Evolutionary conservation across 176 grass and related monocot species (phyloP).

Genomic region (Carex cristatella): DNA sequence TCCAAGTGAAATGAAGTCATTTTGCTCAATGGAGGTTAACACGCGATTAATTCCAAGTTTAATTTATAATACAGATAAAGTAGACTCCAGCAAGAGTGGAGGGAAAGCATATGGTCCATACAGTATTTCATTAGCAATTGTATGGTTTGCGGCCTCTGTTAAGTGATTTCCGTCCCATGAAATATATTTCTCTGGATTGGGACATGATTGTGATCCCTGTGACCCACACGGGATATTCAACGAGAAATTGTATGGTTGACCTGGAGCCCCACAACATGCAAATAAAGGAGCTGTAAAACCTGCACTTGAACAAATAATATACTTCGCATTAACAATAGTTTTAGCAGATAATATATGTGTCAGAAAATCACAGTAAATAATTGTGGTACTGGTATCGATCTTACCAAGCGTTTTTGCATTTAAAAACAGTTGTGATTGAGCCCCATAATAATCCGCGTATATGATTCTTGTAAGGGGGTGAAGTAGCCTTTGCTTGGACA

Average conservation of each 20-base stretch:
- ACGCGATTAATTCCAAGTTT: neutral
- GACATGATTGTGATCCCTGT: neutral
- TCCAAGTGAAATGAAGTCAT: too few relatives aligned
- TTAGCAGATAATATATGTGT: neutral
- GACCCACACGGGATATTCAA: neutral
- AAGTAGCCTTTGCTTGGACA: neutral
- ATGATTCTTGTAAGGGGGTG: neutral
- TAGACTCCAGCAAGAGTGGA: neutral
- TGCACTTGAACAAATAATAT: neutral
- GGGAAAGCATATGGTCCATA: constrained; percentile 3
- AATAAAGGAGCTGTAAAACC: neutral
- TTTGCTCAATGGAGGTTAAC: too few relatives aligned
- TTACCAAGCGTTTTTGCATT: neutral
- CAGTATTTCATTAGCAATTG: neutral
- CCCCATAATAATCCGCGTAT: constrained; percentile 3
- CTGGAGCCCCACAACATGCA: constrained; percentile 8
- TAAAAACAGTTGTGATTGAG: neutral
- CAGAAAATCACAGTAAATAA: neutral
- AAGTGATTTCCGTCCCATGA: neutral
- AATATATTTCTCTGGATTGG: neutral
- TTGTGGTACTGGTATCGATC: neutral
- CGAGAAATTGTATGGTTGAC: neutral
- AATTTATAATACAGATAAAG: neutral
- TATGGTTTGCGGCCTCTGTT: neutral
- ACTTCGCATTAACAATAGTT: neutral